phyloP scores from a whole-genome alignment of 2,329 filamentous ascomycete genomes.

The Thermoascus crustaceus region DNA sequence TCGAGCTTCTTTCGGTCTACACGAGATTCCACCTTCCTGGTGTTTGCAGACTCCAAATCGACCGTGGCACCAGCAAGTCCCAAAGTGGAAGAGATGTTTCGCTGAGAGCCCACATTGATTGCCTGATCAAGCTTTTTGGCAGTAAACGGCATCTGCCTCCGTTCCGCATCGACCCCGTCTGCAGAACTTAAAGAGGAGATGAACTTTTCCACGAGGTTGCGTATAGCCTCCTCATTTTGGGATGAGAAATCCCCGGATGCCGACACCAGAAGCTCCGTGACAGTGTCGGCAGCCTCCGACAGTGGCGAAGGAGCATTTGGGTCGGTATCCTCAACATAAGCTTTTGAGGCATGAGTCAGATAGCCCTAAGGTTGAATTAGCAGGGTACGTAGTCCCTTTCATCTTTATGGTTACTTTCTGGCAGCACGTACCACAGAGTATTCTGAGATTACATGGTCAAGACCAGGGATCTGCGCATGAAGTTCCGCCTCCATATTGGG shows the following conservation, averaged over 20 bases:
- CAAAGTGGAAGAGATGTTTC: constrained; percentile 92
- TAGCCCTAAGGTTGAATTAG: constrained; percentile 53
- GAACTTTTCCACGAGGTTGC: constrained; percentile 80
- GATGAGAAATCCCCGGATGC: constrained; percentile 76
- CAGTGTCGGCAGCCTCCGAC: constrained; percentile 70
- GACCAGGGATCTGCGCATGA: constrained; percentile 70
- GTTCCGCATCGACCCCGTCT: constrained; percentile 60
- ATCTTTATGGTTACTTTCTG: neutral
- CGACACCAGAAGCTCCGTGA: constrained; percentile 84
- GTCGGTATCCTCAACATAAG: constrained; percentile 68
- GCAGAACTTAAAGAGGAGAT: constrained; percentile 69
- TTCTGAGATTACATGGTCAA: constrained; percentile 81
- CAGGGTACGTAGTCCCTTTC: neutral
- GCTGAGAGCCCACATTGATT: constrained; percentile 85
- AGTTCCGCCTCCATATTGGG: constrained; percentile 75
- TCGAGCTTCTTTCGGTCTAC: constrained; percentile 98
- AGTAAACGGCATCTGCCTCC: constrained; percentile 61
- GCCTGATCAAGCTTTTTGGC: constrained; percentile 86
- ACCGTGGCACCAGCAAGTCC: constrained; percentile 76
- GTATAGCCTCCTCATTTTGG: constrained; percentile 68
- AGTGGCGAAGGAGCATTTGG: constrained; percentile 64
- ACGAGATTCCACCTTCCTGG: constrained; percentile 90
- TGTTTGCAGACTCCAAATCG: constrained; percentile 87
- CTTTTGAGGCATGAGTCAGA: constrained; percentile 81
- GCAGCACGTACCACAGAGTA: constrained; percentile 60